These are phyloP conservation scores for Podospora australis DNA, from an alignment of 495 filamentous ascomycete species.

Conservation along the genomic window DNA sequence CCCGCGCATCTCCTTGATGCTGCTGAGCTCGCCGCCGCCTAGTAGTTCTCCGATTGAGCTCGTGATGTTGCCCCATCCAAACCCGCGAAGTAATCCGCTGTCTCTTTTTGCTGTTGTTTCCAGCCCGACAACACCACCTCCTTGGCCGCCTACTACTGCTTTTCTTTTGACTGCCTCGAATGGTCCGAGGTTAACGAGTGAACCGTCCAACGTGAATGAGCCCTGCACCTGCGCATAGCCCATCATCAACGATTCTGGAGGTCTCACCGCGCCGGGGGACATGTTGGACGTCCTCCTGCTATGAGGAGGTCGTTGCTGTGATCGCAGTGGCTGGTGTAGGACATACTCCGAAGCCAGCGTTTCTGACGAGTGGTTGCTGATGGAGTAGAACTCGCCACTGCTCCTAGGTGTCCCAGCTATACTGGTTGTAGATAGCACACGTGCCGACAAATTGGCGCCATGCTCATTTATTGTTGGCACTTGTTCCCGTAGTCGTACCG, in stretches of 20 bases:
- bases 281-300: slow-evolving; percentile 57
- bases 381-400: slow-evolving; percentile 89
- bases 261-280: slow-evolving; percentile 38
- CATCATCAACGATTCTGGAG: slow-evolving; percentile 85
- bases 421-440: slow-evolving; percentile 68
- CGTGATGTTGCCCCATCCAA: slow-evolving; percentile 85
- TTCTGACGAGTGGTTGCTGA: slow-evolving; percentile 90
- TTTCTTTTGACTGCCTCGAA: slow-evolving; percentile 96
- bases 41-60: slow-evolving; percentile 83
- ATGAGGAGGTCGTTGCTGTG: slow-evolving; percentile 47
- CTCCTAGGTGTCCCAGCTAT: slow-evolving; percentile 66
- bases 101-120: slow-evolving; percentile 65
- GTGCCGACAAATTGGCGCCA: slow-evolving; percentile 51
- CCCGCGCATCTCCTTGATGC: slow-evolving; percentile 87
- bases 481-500: slow-evolving; percentile 30
- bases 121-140: slow-evolving; percentile 73
- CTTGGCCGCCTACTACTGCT: slow-evolving; percentile 81
- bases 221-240: slow-evolving; percentile 94
- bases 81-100: slow-evolving; percentile 72
- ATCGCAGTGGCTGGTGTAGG: slow-evolving; percentile 48
- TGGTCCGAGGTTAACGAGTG: slow-evolving; percentile 76
- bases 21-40: slow-evolving; percentile 79
- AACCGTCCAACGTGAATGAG: slow-evolving; percentile 85
- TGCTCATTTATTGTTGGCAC: slow-evolving; percentile 48
- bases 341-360: slow-evolving; percentile 89